Conservation (phyloP, 106 monocot genomes). For the Platanthera guangdongensis region DNA sequence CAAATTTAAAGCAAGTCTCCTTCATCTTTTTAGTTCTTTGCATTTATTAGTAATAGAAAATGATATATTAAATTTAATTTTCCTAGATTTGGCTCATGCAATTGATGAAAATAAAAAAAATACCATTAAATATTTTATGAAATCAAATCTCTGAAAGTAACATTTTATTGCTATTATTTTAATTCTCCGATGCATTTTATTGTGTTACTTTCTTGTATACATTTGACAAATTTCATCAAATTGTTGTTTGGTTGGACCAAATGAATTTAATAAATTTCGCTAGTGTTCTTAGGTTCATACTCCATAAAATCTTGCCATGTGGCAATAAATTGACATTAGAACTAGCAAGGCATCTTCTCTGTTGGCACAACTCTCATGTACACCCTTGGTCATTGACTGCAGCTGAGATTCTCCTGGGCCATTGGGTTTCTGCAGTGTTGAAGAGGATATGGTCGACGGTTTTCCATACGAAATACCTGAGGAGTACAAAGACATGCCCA, state of each 20-base stretch:
- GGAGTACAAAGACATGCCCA: conserved; percentile 85
- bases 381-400: conserved; percentile 88
- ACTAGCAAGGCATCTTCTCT: conserved; percentile 7
- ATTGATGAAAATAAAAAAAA: too few species aligned
- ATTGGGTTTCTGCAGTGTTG: conserved; percentile 99
- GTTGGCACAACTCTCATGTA: conserved; percentile 68
- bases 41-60: too few species aligned
- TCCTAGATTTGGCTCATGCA: too few species aligned
- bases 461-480: conserved; percentile 91
- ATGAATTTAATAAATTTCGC: neutral
- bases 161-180: too few species aligned
- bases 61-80: too few species aligned
- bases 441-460: conserved; percentile 98
- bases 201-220: too few species aligned
- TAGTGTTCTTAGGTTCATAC: neutral
- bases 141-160: too few species aligned
- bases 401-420: conserved; percentile 97
- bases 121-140: too few species aligned
- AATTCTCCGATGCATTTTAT: too few species aligned
- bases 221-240: neutral
- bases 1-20: too few species aligned
- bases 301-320: neutral
- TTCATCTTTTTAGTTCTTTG: too few species aligned
- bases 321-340: conserved; percentile 1
- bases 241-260: neutral